phyloP scores from a whole-genome alignment of 73 alveolate genomes.

The Paramecium tetraurelia region DNA sequence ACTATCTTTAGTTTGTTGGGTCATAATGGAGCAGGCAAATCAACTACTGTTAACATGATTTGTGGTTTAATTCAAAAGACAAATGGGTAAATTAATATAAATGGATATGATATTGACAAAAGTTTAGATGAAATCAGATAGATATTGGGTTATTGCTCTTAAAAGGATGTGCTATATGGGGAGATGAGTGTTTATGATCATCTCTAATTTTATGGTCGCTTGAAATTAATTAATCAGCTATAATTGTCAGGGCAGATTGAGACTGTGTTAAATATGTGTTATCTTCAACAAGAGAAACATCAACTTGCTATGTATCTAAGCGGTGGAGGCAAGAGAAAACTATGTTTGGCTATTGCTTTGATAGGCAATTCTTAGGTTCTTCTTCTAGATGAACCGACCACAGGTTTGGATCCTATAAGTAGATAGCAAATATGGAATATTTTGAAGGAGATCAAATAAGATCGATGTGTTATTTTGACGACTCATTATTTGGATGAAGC shows the following conservation, averaged over 20 bases:
- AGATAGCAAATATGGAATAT: constrained; percentile 69
- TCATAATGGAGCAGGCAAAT: constrained; percentile 80
- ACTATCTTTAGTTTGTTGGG: constrained; percentile 69
- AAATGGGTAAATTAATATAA: constrained; percentile 47
- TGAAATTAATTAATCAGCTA: constrained; percentile 48
- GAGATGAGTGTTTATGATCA: constrained; percentile 68
- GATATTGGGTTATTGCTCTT: constrained; percentile 68
- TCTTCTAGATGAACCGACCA: constrained; percentile 79
- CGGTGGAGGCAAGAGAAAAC: constrained; percentile 82
- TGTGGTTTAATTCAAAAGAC: constrained; percentile 67
- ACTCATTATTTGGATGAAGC: constrained; percentile 96
- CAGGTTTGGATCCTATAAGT: constrained; percentile 74
- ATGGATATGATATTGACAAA: constrained; percentile 31
- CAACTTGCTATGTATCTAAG: constrained; percentile 54
- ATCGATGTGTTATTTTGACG: constrained; percentile 67
- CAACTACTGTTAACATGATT: constrained; percentile 68
- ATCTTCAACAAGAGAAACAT: constrained; percentile 41
- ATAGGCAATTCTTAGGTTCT: constrained; percentile 69
- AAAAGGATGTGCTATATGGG: constrained; percentile 67
- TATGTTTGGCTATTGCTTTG: constrained; percentile 74
- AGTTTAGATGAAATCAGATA: constrained; percentile 59
- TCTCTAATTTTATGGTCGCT: constrained; percentile 55
- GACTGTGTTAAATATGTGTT: not conserved
- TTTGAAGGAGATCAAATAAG: constrained; percentile 48
- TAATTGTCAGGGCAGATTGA: not conserved